Conservation (phyloP, 1,284 basidiomycete species). For the Gomphus sp. region DNA sequence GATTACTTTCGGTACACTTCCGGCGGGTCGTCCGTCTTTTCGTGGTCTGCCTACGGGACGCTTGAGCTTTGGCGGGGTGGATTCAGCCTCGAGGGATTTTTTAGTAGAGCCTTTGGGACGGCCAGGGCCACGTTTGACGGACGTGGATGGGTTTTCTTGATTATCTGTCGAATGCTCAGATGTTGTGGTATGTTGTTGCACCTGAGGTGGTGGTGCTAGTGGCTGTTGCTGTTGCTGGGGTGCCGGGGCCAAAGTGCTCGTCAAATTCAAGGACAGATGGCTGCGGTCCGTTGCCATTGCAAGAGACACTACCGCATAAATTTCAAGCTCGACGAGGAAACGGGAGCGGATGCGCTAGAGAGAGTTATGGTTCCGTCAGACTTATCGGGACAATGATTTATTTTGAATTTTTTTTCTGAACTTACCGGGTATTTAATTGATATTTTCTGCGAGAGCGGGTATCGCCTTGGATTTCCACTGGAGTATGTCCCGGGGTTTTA, state of each 20-base stretch:
- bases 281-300: conserved; percentile 4
- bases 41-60: conserved; percentile 46
- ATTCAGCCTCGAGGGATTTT: conserved; percentile 29
- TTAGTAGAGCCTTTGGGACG: conserved; percentile 48
- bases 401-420: conserved; percentile 8
- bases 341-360: neutral
- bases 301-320: neutral
- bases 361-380: conserved; percentile 6
- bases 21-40: conserved; percentile 50
- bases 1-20: conserved; percentile 28
- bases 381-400: conserved; percentile 7
- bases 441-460: neutral
- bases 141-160: conserved; percentile 9
- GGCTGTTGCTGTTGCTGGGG: conserved; percentile 7
- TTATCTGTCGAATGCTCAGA: neutral
- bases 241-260: neutral
- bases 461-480: neutral
- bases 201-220: neutral
- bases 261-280: conserved; percentile 4
- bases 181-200: neutral
- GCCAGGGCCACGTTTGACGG: conserved; percentile 30
- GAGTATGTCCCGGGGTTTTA: neutral
- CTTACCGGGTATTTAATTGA: conserved; percentile 10
- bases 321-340: neutral
- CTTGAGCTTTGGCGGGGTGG: conserved; percentile 34